Conservation (phyloP, 495 filamentous ascomycete species). For the Pyronema omphalodes region DNA sequence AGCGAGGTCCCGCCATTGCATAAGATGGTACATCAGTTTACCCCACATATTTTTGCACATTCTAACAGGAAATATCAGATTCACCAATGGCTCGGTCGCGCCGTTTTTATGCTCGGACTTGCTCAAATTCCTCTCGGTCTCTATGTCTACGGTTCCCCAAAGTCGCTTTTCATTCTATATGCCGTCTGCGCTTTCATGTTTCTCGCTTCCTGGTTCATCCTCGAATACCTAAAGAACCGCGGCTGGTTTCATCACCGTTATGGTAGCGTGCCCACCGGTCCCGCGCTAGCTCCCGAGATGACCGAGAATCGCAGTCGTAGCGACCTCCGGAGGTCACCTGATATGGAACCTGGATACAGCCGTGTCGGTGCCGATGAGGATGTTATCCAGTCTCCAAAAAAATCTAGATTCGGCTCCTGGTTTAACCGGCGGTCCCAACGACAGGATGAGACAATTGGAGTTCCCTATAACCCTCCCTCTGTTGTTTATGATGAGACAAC, state of each 20-base stretch:
- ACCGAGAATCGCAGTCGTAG: background rate
- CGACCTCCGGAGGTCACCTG: background rate
- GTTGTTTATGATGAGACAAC: background rate
- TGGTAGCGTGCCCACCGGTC: background rate
- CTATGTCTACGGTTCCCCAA: constrained; percentile 80
- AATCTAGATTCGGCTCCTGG: constrained; percentile 4
- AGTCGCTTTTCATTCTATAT: constrained; percentile 67
- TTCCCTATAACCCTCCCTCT: background rate
- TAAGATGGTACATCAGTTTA: constrained; percentile 12
- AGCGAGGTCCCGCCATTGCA: constrained; percentile 11
- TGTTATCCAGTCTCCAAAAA: background rate
- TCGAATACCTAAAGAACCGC: constrained; percentile 16
- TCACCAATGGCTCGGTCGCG: constrained; percentile 74
- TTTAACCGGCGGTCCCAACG: background rate
- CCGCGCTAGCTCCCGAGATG: constrained; percentile 1
- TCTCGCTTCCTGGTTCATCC: constrained; percentile 18
- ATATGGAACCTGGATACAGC: background rate
- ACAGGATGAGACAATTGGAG: background rate
- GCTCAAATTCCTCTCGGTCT: constrained; percentile 78
- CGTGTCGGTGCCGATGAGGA: background rate
- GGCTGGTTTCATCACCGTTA: constrained; percentile 14
- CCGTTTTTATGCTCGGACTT: constrained; percentile 58
- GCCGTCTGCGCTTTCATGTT: constrained; percentile 35
- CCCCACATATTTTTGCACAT: background rate
- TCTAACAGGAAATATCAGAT: constrained; percentile 24